phyloP scores from a whole-genome alignment of 495 filamentous ascomycete genomes.

The Cetradonia linearis region DNA sequence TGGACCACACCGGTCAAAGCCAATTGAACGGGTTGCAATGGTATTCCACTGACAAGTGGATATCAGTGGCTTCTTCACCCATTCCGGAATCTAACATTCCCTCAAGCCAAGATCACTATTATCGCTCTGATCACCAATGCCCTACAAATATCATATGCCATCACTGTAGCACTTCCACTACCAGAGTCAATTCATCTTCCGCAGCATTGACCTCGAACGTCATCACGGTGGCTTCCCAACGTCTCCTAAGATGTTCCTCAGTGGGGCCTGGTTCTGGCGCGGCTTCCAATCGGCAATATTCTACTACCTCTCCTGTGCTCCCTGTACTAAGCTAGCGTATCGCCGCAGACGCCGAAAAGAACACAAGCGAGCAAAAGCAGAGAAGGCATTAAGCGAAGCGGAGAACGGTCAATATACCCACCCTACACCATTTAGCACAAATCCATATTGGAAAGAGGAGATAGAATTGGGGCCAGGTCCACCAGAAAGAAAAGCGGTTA shows the following conservation, averaged over 20 bases:
- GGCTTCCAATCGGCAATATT: constrained; percentile 72
- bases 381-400: constrained; percentile 46
- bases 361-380: constrained; percentile 48
- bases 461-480: constrained; percentile 68
- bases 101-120: neutral
- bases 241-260: constrained; percentile 15
- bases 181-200: neutral
- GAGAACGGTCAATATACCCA: constrained; percentile 67
- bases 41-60: neutral
- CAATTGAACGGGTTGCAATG: constrained; percentile 1
- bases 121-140: neutral
- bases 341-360: constrained; percentile 57
- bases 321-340: constrained; percentile 56
- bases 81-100: neutral
- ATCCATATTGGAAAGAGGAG: constrained; percentile 78
- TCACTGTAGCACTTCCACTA: neutral
- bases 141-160: neutral
- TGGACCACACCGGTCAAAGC: neutral
- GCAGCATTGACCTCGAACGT: neutral
- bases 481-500: constrained; percentile 37
- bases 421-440: constrained; percentile 71
- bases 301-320: constrained; percentile 74
- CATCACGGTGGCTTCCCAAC: neutral
- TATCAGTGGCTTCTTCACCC: neutral
- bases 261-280: constrained; percentile 40